These are phyloP conservation scores for Pseudocercospora vitis DNA, from an alignment of 2,329 filamentous ascomycete species.

Conservation along the genomic window DNA sequence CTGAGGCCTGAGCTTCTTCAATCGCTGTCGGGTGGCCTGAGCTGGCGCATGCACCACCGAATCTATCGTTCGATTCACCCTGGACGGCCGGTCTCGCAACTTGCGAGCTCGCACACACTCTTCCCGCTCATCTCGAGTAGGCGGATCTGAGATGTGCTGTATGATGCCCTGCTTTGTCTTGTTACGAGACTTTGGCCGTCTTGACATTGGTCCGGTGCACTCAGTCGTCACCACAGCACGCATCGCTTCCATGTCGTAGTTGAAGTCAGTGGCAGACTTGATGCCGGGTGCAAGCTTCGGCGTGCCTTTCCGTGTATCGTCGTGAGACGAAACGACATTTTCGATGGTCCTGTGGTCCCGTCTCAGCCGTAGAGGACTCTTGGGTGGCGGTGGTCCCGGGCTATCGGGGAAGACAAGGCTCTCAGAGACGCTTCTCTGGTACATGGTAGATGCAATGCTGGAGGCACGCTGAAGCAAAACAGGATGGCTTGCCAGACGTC, in stretches of 20 bases:
- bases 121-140: constrained; percentile 33
- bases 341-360: constrained; percentile 33
- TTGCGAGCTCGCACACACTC: constrained; percentile 38
- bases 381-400: constrained; percentile 39
- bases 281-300: constrained; percentile 34
- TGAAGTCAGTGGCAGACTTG: constrained; percentile 31
- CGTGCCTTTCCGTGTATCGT: constrained; percentile 25
- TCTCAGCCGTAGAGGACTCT: constrained; percentile 34
- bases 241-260: constrained; percentile 28
- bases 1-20: constrained; percentile 35
- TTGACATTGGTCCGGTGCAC: constrained; percentile 36
- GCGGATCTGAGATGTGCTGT: constrained; percentile 21
- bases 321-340: constrained; percentile 25
- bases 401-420: constrained; percentile 23
- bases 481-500: constrained; percentile 34
- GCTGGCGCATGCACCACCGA: constrained; percentile 29
- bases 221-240: constrained; percentile 36
- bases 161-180: constrained; percentile 21
- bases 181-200: constrained; percentile 32
- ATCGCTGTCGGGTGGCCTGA: constrained; percentile 25
- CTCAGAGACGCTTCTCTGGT: constrained; percentile 31
- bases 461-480: constrained; percentile 35
- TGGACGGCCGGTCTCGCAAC: constrained; percentile 34
- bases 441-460: constrained; percentile 33
- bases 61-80: constrained; percentile 29